A percentile compares a stretch with the other conserved stretches of the same genome.
These are phyloP conservation scores for Alternaria longipes DNA, from an alignment of 2,329 filamentous ascomycete species.

Conservation along the genomic window DNA sequence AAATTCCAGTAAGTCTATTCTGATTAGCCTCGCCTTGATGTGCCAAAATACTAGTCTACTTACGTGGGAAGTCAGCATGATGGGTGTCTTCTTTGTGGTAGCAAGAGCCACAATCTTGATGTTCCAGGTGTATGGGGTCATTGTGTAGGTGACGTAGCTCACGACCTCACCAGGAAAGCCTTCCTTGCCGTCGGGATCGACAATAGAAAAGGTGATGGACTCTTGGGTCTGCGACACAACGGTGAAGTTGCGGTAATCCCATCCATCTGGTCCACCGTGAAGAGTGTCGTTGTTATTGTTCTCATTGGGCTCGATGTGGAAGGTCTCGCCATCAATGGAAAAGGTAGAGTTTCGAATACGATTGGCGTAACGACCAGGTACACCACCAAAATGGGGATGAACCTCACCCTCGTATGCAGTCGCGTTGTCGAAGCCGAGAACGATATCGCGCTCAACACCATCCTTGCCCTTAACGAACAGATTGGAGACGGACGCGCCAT, in stretches of 20 bases:
- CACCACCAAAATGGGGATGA: conserved; percentile 76
- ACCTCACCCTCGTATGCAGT: conserved; percentile 72
- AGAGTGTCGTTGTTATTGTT: conserved; percentile 66
- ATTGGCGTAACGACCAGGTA: conserved; percentile 82
- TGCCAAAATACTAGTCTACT: conserved; percentile 23
- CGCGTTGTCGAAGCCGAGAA: conserved; percentile 80
- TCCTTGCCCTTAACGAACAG: conserved; percentile 74
- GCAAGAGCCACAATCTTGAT: conserved; percentile 76
- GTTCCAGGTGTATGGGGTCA: conserved; percentile 73
- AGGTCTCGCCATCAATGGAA: conserved; percentile 69
- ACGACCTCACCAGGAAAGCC: conserved; percentile 83
- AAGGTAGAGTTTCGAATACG: conserved; percentile 82
- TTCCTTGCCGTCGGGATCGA: conserved; percentile 76
- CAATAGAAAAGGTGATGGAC: conserved; percentile 78
- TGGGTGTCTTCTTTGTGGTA: conserved; percentile 78
- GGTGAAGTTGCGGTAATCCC: conserved; percentile 81
- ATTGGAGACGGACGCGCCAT: conserved; percentile 77
- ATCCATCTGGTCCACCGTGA: conserved; percentile 75
- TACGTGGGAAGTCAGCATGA: conserved; percentile 80
- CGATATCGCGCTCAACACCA: conserved; percentile 74
- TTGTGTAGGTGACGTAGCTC: conserved; percentile 76
- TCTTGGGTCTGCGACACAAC: conserved; percentile 72
- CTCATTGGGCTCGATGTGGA: conserved; percentile 69
- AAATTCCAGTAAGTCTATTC: conserved; percentile 81
- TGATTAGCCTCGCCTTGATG: conserved; percentile 2